These are phyloP conservation scores for Fulvia fulva DNA, from an alignment of 2,329 filamentous ascomycete genomes.

Conservation along the genomic window DNA sequence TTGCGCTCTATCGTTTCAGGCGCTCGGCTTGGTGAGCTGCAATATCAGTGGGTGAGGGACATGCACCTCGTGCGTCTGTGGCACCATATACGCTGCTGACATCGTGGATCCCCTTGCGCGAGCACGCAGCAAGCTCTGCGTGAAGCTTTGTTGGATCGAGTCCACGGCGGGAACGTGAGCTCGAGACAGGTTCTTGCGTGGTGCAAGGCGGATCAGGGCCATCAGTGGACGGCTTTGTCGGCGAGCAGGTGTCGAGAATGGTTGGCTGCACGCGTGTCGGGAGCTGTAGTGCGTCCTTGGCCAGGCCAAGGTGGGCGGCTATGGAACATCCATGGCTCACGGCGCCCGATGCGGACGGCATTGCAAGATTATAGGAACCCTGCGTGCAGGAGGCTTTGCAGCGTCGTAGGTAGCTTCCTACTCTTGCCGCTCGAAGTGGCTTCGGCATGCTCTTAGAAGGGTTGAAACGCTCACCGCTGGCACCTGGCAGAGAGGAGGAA, in stretches of 20 bases:
- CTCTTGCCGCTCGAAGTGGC: not conserved
- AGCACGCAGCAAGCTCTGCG: constrained; percentile 5
- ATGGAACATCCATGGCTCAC: not conserved
- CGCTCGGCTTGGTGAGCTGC: not conserved
- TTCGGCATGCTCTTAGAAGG: not conserved
- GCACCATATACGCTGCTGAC: not conserved
- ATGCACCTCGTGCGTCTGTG: not conserved
- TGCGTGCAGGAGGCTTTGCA: not conserved
- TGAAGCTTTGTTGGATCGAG: not conserved
- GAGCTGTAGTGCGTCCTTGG: not conserved
- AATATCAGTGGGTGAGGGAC: not conserved
- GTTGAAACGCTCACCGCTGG: not conserved
- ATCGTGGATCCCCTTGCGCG: constrained; percentile 9
- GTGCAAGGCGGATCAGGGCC: not conserved
- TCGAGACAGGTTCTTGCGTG: constrained; percentile 2
- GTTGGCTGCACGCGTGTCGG: not conserved
- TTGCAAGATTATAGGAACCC: not conserved
- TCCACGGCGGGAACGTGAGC: constrained; percentile 6
- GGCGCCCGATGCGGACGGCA: not conserved
- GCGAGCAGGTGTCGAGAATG: not conserved
- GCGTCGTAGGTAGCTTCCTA: not conserved
- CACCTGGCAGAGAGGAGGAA: not conserved
- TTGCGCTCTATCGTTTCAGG: not conserved
- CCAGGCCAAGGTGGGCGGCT: not conserved
- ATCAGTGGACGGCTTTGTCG: not conserved